phyloP scores from a whole-genome alignment of 257 asterid genomes.

The Capsicum rhomboideum region DNA sequence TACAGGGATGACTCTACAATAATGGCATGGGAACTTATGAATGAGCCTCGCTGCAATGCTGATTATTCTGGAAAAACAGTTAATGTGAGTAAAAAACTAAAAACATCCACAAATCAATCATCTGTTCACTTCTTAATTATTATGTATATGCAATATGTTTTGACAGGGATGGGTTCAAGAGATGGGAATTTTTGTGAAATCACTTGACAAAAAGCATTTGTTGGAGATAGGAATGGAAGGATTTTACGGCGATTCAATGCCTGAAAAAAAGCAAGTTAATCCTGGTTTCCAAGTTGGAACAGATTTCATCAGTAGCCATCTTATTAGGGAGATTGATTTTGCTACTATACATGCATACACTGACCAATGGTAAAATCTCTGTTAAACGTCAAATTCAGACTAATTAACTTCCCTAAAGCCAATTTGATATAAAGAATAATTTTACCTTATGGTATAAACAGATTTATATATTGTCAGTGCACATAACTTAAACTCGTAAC shows the following conservation, averaged over 20 bases:
- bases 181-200: conserved; percentile 54
- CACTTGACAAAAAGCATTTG: conserved; percentile 45
- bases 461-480: not conserved
- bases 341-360: conserved; percentile 74
- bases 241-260: conserved; percentile 64
- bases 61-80: conserved; percentile 42
- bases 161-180: conserved; percentile 36
- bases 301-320: conserved; percentile 50
- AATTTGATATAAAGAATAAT: too few species aligned
- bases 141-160: not conserved
- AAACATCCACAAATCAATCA: not conserved
- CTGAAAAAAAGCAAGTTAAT: conserved; percentile 38
- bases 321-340: conserved; percentile 41
- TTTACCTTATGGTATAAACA: not conserved
- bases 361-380: conserved; percentile 37
- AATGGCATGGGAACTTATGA: conserved; percentile 55
- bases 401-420: too few species aligned
- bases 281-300: conserved; percentile 78
- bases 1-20: conserved; percentile 38
- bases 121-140: not conserved
- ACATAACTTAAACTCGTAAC: not conserved
- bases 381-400: too few species aligned
- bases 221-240: conserved; percentile 72
- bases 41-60: conserved; percentile 42
- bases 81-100: conserved; percentile 5